Conservation (phyloP, 805 yeast species). For the Ogataea kodamae region DNA sequence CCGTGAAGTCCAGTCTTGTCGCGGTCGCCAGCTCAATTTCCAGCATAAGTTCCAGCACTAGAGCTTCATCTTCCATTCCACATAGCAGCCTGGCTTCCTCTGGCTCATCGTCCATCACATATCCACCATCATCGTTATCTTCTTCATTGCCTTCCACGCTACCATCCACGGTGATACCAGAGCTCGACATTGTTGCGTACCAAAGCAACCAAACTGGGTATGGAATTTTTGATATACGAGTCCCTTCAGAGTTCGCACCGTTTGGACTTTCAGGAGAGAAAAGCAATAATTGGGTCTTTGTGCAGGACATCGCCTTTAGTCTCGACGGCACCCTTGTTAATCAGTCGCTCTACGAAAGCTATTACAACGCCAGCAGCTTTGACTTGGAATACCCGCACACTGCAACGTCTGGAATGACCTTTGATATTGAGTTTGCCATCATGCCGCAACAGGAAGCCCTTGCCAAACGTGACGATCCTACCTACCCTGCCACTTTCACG, state of each 20-base stretch:
- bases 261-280: conserved; percentile 8
- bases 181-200: conserved; percentile 7
- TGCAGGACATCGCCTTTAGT: conserved; percentile 5
- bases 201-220: conserved; percentile 8
- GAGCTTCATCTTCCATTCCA: no score
- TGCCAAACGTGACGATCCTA: conserved; percentile 3
- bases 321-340: conserved; percentile 2
- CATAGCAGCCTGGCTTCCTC: no score
- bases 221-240: conserved; percentile 12
- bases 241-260: conserved; percentile 12
- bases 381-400: conserved; percentile 6
- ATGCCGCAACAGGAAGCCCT: conserved; percentile 1
- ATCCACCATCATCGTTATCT: no score
- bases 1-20: no score
- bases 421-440: conserved; percentile 11
- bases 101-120: no score
- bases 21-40: no score
- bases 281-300: conserved; percentile 7
- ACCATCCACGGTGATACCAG: no score
- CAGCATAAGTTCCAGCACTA: no score
- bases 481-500: conserved; percentile 9
- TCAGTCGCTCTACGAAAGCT: conserved; percentile 3
- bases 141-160: no score
- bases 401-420: conserved; percentile 4
- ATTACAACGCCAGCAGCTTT: conserved; percentile 3